Percentiles rank a stretch among this genome's conserved stretches.
phyloP scores from a whole-genome alignment of 805 yeast genomes.

The Kluyveromyces wickerhamii region DNA sequence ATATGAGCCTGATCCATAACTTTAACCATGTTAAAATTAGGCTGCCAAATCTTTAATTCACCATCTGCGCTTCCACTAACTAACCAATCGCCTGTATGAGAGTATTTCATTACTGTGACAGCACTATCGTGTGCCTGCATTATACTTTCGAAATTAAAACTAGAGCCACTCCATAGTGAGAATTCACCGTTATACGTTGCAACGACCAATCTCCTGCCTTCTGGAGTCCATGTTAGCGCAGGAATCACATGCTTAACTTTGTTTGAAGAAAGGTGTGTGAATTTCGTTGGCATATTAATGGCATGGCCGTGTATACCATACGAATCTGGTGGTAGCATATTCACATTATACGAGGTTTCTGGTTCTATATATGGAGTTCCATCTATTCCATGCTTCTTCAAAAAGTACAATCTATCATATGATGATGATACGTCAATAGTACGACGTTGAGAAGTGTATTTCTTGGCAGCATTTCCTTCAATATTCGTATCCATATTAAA shows the following conservation, averaged over 20 bases:
- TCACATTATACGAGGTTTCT: constrained; percentile 24
- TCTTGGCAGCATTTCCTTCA: constrained; percentile 14
- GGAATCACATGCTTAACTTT: constrained; percentile 88
- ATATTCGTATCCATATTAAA: constrained; percentile 1
- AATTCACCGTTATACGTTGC: constrained; percentile 93
- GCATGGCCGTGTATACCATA: constrained; percentile 23
- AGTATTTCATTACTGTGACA: constrained; percentile 67
- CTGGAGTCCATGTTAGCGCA: constrained; percentile 94
- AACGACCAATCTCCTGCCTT: constrained; percentile 82
- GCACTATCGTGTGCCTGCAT: constrained; percentile 98
- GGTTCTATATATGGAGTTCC: constrained; percentile 22
- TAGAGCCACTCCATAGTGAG: constrained; percentile 93
- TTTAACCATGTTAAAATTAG: constrained; percentile 93
- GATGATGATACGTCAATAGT: constrained; percentile 29
- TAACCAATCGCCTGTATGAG: constrained; percentile 91
- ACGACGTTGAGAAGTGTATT: constrained; percentile 26
- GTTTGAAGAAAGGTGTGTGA: constrained; percentile 84
- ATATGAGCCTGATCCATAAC: constrained; percentile 44
- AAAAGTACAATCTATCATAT: constrained; percentile 21
- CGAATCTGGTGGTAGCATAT: constrained; percentile 27
- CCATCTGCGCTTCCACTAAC: constrained; percentile 93
- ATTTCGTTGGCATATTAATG: constrained; percentile 65
- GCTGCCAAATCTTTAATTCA: constrained; percentile 90
- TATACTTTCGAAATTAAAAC: constrained; percentile 91
- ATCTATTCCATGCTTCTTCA: constrained; percentile 23